These are phyloP conservation scores for Chaetothyriales sp. DNA, from an alignment of 2,329 filamentous ascomycete species.

Conservation along the genomic window DNA sequence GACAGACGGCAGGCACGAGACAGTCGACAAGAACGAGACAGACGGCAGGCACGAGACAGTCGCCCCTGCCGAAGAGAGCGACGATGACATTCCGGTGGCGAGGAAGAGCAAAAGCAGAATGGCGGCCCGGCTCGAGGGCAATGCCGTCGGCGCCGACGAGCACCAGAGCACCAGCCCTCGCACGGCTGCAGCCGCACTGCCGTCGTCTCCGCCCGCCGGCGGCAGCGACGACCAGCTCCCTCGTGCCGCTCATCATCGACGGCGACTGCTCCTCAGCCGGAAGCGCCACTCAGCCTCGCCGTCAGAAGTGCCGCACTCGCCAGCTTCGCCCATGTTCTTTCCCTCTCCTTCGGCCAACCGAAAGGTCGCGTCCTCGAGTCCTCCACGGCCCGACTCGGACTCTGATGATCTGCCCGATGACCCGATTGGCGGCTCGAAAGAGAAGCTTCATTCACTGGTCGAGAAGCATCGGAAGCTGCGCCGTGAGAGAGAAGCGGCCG, in stretches of 20 bases:
- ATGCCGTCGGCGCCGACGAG: not conserved
- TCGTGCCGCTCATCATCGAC: slow-evolving; percentile 2
- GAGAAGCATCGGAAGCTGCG: slow-evolving; percentile 60
- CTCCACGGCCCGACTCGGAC: slow-evolving; percentile 16
- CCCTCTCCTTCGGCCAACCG: slow-evolving; percentile 22
- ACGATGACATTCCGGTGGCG: slow-evolving; percentile 29
- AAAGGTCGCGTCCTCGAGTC: slow-evolving; percentile 20
- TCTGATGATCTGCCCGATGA: slow-evolving; percentile 12
- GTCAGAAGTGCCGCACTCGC: slow-evolving; percentile 13
- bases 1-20: slow-evolving; percentile 9
- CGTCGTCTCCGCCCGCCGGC: not conserved
- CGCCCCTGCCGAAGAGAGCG: slow-evolving; percentile 24
- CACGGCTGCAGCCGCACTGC: not conserved
- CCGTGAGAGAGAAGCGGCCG: slow-evolving; percentile 49
- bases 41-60: slow-evolving; percentile 8
- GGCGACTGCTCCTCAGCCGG: slow-evolving; percentile 21
- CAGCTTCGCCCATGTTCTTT: slow-evolving; percentile 33
- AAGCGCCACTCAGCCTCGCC: slow-evolving; percentile 21
- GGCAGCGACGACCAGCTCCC: not conserved
- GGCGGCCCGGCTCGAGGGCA: slow-evolving; percentile 36
- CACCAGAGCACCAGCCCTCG: too few species aligned
- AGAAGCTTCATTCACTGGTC: slow-evolving; percentile 52
- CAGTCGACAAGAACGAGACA: too few species aligned
- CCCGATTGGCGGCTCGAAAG: slow-evolving; percentile 38
- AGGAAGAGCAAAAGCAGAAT: slow-evolving; percentile 53